phyloP scores from a whole-genome alignment of 495 filamentous ascomycete genomes.

The Friedmanniomyces endolithicus region DNA sequence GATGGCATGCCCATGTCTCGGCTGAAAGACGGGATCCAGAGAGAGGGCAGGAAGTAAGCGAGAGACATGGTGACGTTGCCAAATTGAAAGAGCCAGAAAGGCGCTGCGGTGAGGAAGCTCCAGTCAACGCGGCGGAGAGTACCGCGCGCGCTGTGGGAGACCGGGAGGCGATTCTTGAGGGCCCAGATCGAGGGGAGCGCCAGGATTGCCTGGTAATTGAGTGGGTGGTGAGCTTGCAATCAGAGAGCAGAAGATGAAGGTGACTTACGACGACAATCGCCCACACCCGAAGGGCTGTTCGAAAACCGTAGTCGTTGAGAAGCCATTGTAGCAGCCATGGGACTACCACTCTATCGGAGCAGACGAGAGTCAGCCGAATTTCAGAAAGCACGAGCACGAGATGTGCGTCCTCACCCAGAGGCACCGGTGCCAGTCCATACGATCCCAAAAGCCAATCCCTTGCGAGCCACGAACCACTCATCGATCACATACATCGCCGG shows the following conservation, averaged over 20 bases:
- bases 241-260: neutral
- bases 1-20: slow-evolving; percentile 18
- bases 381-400: neutral
- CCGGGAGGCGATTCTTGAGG: slow-evolving; percentile 25
- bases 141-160: neutral
- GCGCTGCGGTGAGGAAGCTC: slow-evolving; percentile 18
- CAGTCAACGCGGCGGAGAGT: slow-evolving; percentile 19
- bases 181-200: slow-evolving; percentile 12
- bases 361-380: neutral
- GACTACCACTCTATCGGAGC: slow-evolving; percentile 28
- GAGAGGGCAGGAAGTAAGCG: slow-evolving; percentile 26
- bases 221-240: neutral
- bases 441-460: slow-evolving; percentile 46
- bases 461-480: slow-evolving; percentile 43
- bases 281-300: slow-evolving; percentile 43
- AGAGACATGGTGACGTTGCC: slow-evolving; percentile 23
- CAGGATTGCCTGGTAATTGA: neutral
- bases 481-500: slow-evolving; percentile 38
- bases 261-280: slow-evolving; percentile 34
- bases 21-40: slow-evolving; percentile 26
- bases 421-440: slow-evolving; percentile 40
- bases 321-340: slow-evolving; percentile 31
- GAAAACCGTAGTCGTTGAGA: slow-evolving; percentile 42
- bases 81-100: slow-evolving; percentile 24
- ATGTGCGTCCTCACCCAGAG: neutral